Base-by-base conservation (phyloP, 129 eudicot species). In the Artemisia annua region DNA sequence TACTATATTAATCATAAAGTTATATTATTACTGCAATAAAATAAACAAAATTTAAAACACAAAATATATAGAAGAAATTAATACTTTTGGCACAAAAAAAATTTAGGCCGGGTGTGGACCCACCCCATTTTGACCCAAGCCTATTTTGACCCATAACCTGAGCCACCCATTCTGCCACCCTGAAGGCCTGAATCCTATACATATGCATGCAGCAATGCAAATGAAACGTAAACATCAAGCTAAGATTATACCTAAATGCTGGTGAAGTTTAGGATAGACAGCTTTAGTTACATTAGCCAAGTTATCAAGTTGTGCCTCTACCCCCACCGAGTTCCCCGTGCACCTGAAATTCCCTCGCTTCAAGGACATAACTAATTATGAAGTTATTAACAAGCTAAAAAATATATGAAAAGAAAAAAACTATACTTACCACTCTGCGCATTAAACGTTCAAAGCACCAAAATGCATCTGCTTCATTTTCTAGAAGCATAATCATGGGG, bases 401-500 rank as follows among this genome's bases (percentile, higher is more conserved):
- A 79, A 14, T 5, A 10, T 57, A 39, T 39, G 46, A 39, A 39
- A 11, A 39, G 46, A 39, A 39, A 39, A 11, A 39, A 39, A 39
- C 46, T 39, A 7, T 28, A 39, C 46, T 53, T 89, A 89, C 99
- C 91, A 88, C 71, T 88, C 88, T 87, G 39, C 96, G 96, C 99
- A 94, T 94, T 77, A 94, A 59, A 46, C 90, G 99, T 86, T 94
- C 96, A 80, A 94, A 94, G 85, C 97, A 90, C 99, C 99, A 94
- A 84, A 88, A 94, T 50, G 97, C 85, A 80, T 90, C 99, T 43
- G 99, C 99, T 82, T 94, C 99, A 69, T 94, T 83, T 18, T 88
- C 97, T 24, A 90, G 88, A 60, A 90, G 97, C 70, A 94, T 86
- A 70, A 94, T 88, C 96, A 90, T 90, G 59, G 99, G 99, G 74